These are phyloP conservation scores for Penicillium daleae DNA, from an alignment of 495 filamentous ascomycete genomes.

Conservation along the genomic window DNA sequence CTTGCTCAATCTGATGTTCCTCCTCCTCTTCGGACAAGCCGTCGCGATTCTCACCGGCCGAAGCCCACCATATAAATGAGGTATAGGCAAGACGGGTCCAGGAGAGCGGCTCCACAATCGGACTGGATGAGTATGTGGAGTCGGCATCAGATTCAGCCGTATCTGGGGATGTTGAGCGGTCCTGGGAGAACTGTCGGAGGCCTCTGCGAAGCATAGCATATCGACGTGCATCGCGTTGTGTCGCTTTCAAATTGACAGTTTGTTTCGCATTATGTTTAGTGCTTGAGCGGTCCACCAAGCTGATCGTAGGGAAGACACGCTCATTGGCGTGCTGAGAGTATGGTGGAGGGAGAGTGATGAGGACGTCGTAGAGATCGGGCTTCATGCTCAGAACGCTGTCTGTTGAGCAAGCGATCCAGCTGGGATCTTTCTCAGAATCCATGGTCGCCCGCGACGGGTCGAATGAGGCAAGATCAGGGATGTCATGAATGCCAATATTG, in stretches of 20 bases:
- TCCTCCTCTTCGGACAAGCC: conserved; percentile 48
- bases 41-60: conserved; percentile 81
- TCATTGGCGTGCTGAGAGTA: conserved; percentile 59
- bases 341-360: conserved; percentile 75
- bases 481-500: conserved; percentile 89
- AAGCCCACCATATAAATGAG: conserved; percentile 98
- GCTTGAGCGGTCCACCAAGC: conserved; percentile 30
- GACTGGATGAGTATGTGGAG: conserved; percentile 51
- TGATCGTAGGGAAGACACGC: conserved; percentile 75
- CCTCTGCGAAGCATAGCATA: conserved; percentile 73
- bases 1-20: conserved; percentile 48
- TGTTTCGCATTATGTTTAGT: conserved; percentile 35
- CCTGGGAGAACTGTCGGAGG: conserved; percentile 56
- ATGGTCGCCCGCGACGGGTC: conserved; percentile 24
- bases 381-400: conserved; percentile 90
- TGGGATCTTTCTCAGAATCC: conserved; percentile 56
- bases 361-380: conserved; percentile 80
- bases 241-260: conserved; percentile 67
- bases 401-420: conserved; percentile 94
- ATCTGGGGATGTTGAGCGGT: conserved; percentile 26
- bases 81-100: conserved; percentile 90
- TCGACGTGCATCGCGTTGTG: conserved; percentile 84
- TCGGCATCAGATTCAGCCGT: conserved; percentile 44
- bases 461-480: conserved; percentile 67
- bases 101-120: conserved; percentile 74